Base-by-base conservation (phyloP, 768 basidiomycete species). In the Brasilioporus rufonigricans region DNA sequence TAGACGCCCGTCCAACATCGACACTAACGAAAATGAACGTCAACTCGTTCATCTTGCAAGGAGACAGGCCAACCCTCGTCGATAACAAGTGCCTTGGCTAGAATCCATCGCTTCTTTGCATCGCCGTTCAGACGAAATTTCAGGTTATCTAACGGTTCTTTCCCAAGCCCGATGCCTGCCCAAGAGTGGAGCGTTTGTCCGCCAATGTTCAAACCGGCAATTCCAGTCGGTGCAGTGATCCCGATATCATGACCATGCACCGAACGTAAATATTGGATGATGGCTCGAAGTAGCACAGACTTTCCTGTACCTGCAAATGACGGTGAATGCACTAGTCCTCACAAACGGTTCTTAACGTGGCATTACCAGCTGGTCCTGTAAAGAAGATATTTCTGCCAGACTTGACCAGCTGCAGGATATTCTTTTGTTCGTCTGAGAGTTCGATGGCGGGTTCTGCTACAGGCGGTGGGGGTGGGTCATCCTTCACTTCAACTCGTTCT, bases 141-240 rank as follows among this genome's bases (percentile, higher is more conserved):
- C 7, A 89, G 68, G 0, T 66, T 53, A 4, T 82, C 71, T 1
- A 71, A 66, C 0, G 67, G 59, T 38, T 83, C 83, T 44, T 78
- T 78, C 3, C 84, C 88, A 5, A 84, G 64, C 1, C 86, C 78
- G 31, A 87, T 81, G 0, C 87, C 87, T 27, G 83, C 83, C 73
- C 76, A 84, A 3, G 82, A 82, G 50, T 89, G 86, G 4, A 90
- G 67, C 0, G 88, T 89, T 5, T 72, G 73, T 5, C 88, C 88
- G 2, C 84, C 83, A 46, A 91, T 87, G 59, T 88, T 89, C 50
- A 85, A 69, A 5, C 82, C 85, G 9, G 89, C 87, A 44, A 84
- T 78, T 7, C 83, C 83, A 12, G 83, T 84, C 1, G 83, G 79
- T 8, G 87, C 87, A 0, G 87, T 89, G 39, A 90, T 71, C 4